Base-by-base conservation (phyloP, 73 alveolate genomes). In the Effrenium voratum region DNA sequence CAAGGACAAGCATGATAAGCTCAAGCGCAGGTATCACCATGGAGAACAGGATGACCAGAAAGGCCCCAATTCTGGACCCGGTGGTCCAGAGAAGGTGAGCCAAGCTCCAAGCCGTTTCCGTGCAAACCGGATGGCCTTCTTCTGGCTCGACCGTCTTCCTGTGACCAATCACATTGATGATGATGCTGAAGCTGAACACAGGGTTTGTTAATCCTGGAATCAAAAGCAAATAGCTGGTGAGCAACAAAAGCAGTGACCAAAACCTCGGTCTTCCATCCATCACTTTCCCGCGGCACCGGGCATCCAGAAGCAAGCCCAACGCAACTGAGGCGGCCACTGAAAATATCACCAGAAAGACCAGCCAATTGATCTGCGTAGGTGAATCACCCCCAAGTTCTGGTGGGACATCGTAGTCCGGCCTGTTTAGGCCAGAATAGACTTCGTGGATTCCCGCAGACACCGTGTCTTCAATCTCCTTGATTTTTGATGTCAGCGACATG, bases 361-460 rank as follows among this genome's bases (percentile, higher is more conserved):
- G 38, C 83, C 83, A 87, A 38, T 87, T 87, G 83, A 87, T 87
- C 40, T 87, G 95, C 84, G 60, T 44, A 8, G 95, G 95, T 44
- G 95, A 87, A 44, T 87, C 95, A 6, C 95, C 95, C 40, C 95
- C 95, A 24, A 87, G 70, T n/a, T 87, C 38, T 1, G 95, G 95
- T 2, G 95, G 95, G 34, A 87, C 95, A 44, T 75, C 95, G 36
- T 87, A 87, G 84, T 87, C 95, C 0, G 95, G 95, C 26, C 85
- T 83, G 36, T 87, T 87, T 13, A 87, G 49, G 1, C 95, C 95
- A 8, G 95, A 60, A 30, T 87, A 87, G 10, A 87, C 85, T 38
- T 87, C 95, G 44, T 87, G 95, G 49, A 87, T 87, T 66, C 95
- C 95, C 41, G 95, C 95, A 3, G 95, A 60, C 95, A 87, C 95